phyloP scores from a whole-genome alignment of 495 filamentous ascomycete genomes.

The Penicillium riverlandense region DNA sequence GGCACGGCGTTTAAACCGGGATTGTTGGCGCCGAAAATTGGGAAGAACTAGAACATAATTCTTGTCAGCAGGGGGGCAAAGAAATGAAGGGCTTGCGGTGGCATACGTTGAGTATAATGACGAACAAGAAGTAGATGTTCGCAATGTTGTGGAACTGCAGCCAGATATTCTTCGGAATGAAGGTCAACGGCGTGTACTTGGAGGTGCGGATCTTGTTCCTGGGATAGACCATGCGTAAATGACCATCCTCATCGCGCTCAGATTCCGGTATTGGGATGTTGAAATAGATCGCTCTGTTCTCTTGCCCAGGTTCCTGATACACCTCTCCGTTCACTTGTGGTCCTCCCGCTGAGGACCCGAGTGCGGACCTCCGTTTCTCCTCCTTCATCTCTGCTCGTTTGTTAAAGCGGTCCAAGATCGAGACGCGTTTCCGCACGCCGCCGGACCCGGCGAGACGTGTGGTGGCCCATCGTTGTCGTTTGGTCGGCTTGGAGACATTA shows the following conservation, averaged over 20 bases:
- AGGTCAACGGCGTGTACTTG: constrained; percentile 93
- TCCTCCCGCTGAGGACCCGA: constrained; percentile 23
- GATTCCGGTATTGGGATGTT: constrained; percentile 72
- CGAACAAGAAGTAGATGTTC: constrained; percentile 96
- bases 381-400: constrained; percentile 47
- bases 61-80: too few species aligned
- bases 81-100: not conserved
- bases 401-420: constrained; percentile 73
- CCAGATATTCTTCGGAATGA: constrained; percentile 96
- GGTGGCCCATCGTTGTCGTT: constrained; percentile 90
- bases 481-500: constrained; percentile 51
- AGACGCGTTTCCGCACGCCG: constrained; percentile 71
- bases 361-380: constrained; percentile 61
- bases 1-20: constrained; percentile 87
- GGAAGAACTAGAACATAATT: constrained; percentile 63
- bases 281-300: constrained; percentile 65
- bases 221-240: constrained; percentile 59
- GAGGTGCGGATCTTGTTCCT: constrained; percentile 97
- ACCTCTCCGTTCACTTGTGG: constrained; percentile 34
- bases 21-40: constrained; percentile 89
- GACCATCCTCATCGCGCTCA: constrained; percentile 78
- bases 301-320: constrained; percentile 13
- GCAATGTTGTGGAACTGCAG: constrained; percentile 98
- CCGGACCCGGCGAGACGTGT: constrained; percentile 68
- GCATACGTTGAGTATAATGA: constrained; percentile 89